A percentile compares a stretch with the other conserved stretches of the same genome.
phyloP scores from a whole-genome alignment of 2,329 filamentous ascomycete species.

The Phaeophleospora eucalypticola region DNA sequence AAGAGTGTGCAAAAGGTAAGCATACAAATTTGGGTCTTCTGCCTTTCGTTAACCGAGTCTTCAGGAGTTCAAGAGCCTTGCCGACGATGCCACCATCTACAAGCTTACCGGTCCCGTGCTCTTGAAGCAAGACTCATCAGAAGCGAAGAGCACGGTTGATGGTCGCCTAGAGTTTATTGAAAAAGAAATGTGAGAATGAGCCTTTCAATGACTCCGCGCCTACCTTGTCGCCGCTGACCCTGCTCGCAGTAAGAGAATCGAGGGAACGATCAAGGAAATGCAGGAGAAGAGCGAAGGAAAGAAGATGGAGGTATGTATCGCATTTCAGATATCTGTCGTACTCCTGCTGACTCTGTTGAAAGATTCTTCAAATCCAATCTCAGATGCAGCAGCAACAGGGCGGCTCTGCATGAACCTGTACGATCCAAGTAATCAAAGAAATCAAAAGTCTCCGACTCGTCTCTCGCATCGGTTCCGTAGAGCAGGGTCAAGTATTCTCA shows the following conservation, averaged over 20 bases:
- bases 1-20: slow-evolving; percentile 73
- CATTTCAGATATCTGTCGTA: not conserved
- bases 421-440: too few relatives aligned
- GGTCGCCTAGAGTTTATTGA: slow-evolving; percentile 87
- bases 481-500: too few relatives aligned
- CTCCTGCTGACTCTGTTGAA: slow-evolving; percentile 7
- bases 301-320: slow-evolving; percentile 56
- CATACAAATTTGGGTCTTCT: too few relatives aligned
- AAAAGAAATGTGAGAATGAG: slow-evolving; percentile 97
- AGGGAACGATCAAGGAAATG: slow-evolving; percentile 60
- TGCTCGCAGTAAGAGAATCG: slow-evolving; percentile 63
- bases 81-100: slow-evolving; percentile 85
- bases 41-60: not conserved
- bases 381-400: slow-evolving; percentile 33
- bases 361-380: slow-evolving; percentile 45
- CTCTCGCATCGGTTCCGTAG: too few relatives aligned
- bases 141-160: slow-evolving; percentile 87
- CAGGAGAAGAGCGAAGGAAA: slow-evolving; percentile 62
- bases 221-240: too few relatives aligned
- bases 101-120: slow-evolving; percentile 91
- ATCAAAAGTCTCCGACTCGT: too few relatives aligned
- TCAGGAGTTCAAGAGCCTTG: slow-evolving; percentile 76
- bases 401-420: not conserved
- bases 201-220: too few relatives aligned
- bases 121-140: slow-evolving; percentile 87